Conservation (phyloP, 1,284 basidiomycete genomes). For the Xerocomus nothofagi region DNA sequence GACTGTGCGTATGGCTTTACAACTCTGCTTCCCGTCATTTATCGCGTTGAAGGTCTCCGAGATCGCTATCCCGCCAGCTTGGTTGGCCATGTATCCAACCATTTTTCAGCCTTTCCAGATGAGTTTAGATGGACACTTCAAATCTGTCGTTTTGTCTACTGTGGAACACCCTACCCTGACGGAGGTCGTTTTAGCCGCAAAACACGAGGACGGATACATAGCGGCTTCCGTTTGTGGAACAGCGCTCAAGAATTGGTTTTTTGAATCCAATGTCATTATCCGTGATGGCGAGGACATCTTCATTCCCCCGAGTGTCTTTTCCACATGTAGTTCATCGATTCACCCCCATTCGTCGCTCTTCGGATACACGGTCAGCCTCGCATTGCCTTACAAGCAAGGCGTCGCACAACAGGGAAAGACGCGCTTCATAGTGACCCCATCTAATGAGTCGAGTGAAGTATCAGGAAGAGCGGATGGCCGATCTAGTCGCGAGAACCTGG, state of each 20-base stretch:
- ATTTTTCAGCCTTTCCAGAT: slow-evolving; percentile 30
- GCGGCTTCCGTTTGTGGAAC: slow-evolving; percentile 22
- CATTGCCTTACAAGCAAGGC: slow-evolving; percentile 77
- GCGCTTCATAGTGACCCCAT: slow-evolving; percentile 54
- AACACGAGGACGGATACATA: slow-evolving; percentile 44
- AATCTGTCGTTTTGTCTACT: slow-evolving; percentile 23
- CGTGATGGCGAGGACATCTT: slow-evolving; percentile 48
- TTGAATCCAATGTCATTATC: slow-evolving; percentile 42
- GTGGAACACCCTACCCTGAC: slow-evolving; percentile 32
- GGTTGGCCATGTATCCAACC: slow-evolving; percentile 29
- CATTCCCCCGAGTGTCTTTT: slow-evolving; percentile 25
- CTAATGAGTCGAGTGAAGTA: slow-evolving; percentile 17
- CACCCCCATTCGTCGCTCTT: slow-evolving; percentile 28
- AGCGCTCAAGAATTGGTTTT: slow-evolving; percentile 28
- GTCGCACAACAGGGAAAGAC: slow-evolving; percentile 52
- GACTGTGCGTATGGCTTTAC: slow-evolving; percentile 20
- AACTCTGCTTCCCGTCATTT: slow-evolving; percentile 1
- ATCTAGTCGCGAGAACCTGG: slow-evolving; percentile 44
- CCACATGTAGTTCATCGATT: slow-evolving; percentile 18
- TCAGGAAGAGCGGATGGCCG: slow-evolving; percentile 15
- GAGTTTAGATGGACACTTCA: slow-evolving; percentile 5
- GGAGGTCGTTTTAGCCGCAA: slow-evolving; percentile 49
- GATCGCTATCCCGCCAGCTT: slow-evolving; percentile 29
- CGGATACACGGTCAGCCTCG: slow-evolving; percentile 46
- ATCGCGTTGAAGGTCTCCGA: slow-evolving; percentile 24